phyloP scores from a whole-genome alignment of 108 stramenopile genomes.

The Discostella pseudostelligera region DNA sequence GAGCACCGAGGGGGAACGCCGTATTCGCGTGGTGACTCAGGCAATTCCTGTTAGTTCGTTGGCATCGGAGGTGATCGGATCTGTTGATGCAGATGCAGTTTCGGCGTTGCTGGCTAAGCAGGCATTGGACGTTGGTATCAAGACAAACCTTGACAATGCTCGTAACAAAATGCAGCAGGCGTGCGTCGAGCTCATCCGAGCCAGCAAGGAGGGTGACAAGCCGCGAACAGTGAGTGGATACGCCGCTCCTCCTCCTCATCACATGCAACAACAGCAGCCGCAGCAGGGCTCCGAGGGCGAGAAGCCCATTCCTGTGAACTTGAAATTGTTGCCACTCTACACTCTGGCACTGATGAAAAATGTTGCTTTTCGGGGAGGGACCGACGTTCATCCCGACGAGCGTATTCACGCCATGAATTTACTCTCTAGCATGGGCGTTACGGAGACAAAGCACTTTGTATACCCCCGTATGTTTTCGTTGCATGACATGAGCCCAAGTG shows the following conservation, averaged over 20 bases:
- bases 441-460: conserved; percentile 70
- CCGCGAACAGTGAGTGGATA: conserved; percentile 70
- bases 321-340: conserved; percentile 93
- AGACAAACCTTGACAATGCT: conserved; percentile 89
- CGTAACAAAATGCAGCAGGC: conserved; percentile 84
- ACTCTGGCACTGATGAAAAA: conserved; percentile 95
- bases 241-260: conserved; percentile 49
- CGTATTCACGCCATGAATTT: conserved; percentile 77
- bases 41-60: conserved; percentile 81
- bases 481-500: conserved; percentile 86
- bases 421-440: conserved; percentile 83
- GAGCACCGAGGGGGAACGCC: conserved; percentile 90
- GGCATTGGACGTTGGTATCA: conserved; percentile 85
- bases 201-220: conserved; percentile 68
- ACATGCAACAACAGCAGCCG: conserved; percentile 45
- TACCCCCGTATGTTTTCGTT: conserved; percentile 96
- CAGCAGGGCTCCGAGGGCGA: conserved; percentile 29
- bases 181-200: conserved; percentile 75
- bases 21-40: conserved; percentile 97
- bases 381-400: conserved; percentile 95
- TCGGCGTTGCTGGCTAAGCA: conserved; percentile 88
- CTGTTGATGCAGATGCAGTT: conserved; percentile 81
- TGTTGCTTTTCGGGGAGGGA: conserved; percentile 94
- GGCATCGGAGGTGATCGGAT: conserved; percentile 75
- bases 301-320: conserved; percentile 63